Percentiles rank a stretch among this genome's conserved stretches.
These are phyloP conservation scores for Sclerotinia sclerotiorum DNA, from an alignment of 2,329 filamentous ascomycete genomes.

Conservation along the genomic window DNA sequence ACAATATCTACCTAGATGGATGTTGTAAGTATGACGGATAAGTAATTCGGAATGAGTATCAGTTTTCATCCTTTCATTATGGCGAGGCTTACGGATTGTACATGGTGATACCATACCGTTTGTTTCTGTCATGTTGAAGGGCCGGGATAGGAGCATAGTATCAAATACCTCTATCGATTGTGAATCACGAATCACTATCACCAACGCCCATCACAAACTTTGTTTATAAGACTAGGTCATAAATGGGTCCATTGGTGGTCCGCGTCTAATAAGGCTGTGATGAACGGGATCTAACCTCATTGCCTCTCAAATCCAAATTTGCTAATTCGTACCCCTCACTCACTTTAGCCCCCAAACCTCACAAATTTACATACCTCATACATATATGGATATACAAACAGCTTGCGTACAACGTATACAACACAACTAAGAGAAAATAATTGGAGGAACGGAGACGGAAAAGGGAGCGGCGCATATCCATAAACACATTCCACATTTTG, in stretches of 20 bases:
- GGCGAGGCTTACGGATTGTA: neutral
- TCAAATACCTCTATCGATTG: neutral
- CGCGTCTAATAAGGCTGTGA: neutral
- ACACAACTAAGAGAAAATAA: neutral
- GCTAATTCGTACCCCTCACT: neutral
- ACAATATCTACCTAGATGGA: neutral
- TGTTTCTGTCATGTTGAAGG: neutral
- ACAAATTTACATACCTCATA: neutral
- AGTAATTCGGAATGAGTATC: neutral
- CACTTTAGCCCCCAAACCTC: conserved; percentile 9
- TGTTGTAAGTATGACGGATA: neutral
- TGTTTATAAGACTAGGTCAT: neutral
- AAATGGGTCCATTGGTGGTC: neutral
- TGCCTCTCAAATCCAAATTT: neutral
- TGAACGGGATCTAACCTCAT: neutral
- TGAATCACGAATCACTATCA: conserved; percentile 4
- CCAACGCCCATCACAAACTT: neutral
- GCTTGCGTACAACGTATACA: neutral
- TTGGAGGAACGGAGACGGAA: neutral
- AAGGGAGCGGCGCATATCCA: conserved; percentile 7
- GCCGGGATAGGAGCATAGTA: neutral
- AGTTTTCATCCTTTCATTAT: neutral
- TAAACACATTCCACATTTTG: neutral
- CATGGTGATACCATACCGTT: neutral
- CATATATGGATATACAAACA: neutral